phyloP scores from a whole-genome alignment of 1,284 basidiomycete genomes.

The Moniliella sp. region DNA sequence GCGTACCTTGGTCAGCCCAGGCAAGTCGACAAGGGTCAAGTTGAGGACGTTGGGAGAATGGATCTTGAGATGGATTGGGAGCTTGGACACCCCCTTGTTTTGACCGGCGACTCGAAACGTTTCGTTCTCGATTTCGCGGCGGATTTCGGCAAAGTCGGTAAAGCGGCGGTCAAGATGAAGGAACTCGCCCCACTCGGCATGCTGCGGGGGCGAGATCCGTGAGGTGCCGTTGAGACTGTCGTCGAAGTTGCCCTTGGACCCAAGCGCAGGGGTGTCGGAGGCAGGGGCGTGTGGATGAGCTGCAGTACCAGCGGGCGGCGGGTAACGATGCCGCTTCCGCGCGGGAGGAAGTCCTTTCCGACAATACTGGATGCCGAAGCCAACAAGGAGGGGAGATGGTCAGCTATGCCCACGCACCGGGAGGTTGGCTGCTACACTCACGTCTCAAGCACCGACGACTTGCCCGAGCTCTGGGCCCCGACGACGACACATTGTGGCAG shows the following conservation, averaged over 20 bases:
- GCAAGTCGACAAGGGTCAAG: constrained; percentile 80
- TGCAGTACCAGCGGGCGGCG: constrained; percentile 81
- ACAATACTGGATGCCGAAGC: constrained; percentile 47
- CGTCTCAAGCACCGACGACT: constrained; percentile 42
- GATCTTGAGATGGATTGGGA: constrained; percentile 81
- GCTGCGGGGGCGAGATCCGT: no score
- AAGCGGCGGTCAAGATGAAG: constrained; percentile 85
- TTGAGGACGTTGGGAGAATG: constrained; percentile 86
- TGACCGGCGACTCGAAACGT: constrained; percentile 90
- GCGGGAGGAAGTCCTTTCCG: constrained; percentile 63
- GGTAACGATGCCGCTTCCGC: constrained; percentile 81
- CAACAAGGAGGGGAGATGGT: background rate
- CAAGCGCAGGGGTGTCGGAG: no score
- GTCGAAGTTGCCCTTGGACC: no score
- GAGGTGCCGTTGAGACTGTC: no score
- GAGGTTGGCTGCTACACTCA: constrained; percentile 10
- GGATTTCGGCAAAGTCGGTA: constrained; percentile 78
- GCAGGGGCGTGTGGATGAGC: constrained; percentile 60
- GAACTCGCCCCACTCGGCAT: constrained; percentile 95
- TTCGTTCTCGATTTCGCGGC: constrained; percentile 92
- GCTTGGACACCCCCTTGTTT: constrained; percentile 90
- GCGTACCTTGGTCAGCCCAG: constrained; percentile 70
- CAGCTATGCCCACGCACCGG: no score
- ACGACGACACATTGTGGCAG: constrained; percentile 37
- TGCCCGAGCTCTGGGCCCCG: constrained; percentile 40